Base-by-base conservation (phyloP, 352 stramenopile species). In the Phytophthora litchii region DNA sequence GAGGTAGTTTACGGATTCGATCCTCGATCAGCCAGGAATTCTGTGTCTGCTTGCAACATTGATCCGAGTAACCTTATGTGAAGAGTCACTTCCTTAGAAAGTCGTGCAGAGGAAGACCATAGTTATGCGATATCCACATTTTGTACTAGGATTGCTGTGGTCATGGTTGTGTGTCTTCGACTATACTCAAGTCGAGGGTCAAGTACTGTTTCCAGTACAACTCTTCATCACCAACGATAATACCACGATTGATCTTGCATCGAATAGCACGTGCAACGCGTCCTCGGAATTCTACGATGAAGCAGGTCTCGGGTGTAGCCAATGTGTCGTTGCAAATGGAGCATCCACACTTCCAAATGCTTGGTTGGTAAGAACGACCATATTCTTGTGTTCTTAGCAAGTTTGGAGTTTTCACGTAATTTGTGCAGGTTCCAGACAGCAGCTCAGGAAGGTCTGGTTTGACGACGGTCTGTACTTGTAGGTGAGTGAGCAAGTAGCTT, bases 211-310 rank as follows among this genome's bases (percentile, higher is more conserved):
- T 1, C 53, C 54, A 14, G 21, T 5, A 13, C 36, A 64, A 16
- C 32, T 62, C 35, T 69, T 64, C 23, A 31, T 6, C 2, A 31
- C n/a, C 13, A 32, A 43, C 43, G 21, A 42, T 20, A 49, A 11
- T 9, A 54, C 13, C 23, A 57, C 42, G n/a, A 45, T 45, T 14
- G 20, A 10, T 14, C 13, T 59, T 38, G 27, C 42, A 32, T 70
- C 47, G 8, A 70, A 44, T 1, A 21, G 21, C 4, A 62, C 54
- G 2, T 89, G 82, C 55, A 64, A 74, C 37, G 25, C 61, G 0
- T 50, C 40, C 10, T 74, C 44, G 1, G 69, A 91, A 48, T 91
- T 76, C 62, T 91, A 82, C 38, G 79, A 91, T 54, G 54, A 74
- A 50, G 50, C 71, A 1, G 59, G 77, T n/a, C 69, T 91, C 10